phyloP scores from a whole-genome alignment of 202 grass and related monocot genomes.

The Sporobolus alterniflorus region DNA sequence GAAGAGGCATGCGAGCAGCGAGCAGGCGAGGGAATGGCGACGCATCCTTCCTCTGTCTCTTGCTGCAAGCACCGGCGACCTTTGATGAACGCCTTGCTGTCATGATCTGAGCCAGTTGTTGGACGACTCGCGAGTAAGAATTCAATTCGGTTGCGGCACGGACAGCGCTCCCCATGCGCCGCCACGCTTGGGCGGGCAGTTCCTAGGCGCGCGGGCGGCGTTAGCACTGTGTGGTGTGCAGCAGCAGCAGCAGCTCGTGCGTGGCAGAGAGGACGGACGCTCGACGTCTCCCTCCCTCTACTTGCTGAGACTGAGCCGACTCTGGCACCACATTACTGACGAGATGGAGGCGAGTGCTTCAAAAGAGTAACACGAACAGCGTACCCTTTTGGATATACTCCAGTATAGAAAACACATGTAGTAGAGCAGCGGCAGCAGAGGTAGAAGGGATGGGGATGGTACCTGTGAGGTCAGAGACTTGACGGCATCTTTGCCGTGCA shows the following conservation, averaged over 20 bases:
- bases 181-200: slow-evolving; percentile 30
- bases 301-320: background rate
- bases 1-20: background rate
- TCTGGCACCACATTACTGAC: background rate
- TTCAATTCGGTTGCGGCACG: slow-evolving; percentile 30
- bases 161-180: background rate
- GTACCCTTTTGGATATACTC: background rate
- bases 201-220: slow-evolving; percentile 17
- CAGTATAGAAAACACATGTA: background rate
- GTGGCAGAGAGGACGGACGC: background rate
- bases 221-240: background rate
- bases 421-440: background rate
- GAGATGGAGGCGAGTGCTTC: background rate
- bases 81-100: no score
- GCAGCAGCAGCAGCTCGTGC: slow-evolving; percentile 28
- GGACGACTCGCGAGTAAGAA: background rate
- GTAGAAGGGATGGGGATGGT: background rate
- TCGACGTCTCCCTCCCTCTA: no score
- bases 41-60: slow-evolving; percentile 14
- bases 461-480: slow-evolving; percentile 91
- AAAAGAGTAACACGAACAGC: slow-evolving; percentile 6
- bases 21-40: background rate
- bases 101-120: no score
- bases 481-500: slow-evolving; percentile 56
- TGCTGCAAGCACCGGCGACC: background rate